These are phyloP conservation scores for Scleroderma bovista DNA, from an alignment of 768 basidiomycete genomes.

Conservation along the genomic window DNA sequence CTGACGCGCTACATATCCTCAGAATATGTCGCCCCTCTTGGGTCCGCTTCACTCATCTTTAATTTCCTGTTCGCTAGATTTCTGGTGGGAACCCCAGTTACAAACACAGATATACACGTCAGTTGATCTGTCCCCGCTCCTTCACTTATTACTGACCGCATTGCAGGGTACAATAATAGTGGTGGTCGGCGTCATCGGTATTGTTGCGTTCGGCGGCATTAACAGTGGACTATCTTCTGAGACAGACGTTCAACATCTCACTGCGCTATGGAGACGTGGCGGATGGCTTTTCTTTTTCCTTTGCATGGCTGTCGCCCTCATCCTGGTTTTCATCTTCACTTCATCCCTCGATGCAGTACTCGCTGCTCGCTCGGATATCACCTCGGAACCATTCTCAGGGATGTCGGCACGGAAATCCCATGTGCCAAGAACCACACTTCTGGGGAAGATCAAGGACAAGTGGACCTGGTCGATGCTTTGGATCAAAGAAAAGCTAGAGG, in stretches of 20 bases:
- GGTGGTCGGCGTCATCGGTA: conserved; percentile 79
- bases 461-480: conserved; percentile 48
- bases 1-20: conserved; percentile 16
- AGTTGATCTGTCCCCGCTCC: conserved; percentile 20
- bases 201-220: conserved; percentile 81
- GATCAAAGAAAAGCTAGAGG: conserved; percentile 60
- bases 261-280: conserved; percentile 75
- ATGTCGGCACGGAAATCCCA: conserved; percentile 28
- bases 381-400: conserved; percentile 47
- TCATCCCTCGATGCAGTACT: conserved; percentile 72
- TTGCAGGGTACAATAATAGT: conserved; percentile 75
- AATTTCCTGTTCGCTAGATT: conserved; percentile 94
- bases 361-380: conserved; percentile 62
- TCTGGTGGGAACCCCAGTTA: conserved; percentile 81
- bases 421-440: conserved; percentile 16
- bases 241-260: conserved; percentile 70
- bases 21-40: conserved; percentile 96
- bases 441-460: conserved; percentile 30
- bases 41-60: conserved; percentile 90
- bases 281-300: conserved; percentile 94
- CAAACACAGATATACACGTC: conserved; percentile 77
- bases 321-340: conserved; percentile 61
- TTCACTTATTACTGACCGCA: conserved; percentile 1
- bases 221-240: conserved; percentile 73
- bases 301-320: conserved; percentile 64